Percentiles rank a stretch among this genome's conserved stretches.
Conservation (phyloP, 78 protist species). For the Dictyostelium purpureum region DNA sequence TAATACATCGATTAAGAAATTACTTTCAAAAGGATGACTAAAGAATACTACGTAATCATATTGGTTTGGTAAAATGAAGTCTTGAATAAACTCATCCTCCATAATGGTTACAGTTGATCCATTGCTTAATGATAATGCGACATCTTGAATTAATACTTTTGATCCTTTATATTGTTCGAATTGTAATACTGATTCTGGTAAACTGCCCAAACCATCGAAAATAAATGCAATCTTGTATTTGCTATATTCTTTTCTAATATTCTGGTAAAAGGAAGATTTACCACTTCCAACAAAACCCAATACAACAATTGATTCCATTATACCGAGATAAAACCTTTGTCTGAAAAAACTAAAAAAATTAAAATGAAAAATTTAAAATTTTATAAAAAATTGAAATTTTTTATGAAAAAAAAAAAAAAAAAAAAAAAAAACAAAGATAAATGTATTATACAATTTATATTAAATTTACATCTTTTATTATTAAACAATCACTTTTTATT, state of each 20-base stretch:
- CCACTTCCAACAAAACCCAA: slow-evolving; percentile 23
- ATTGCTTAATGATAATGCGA: not conserved
- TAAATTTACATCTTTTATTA: no score
- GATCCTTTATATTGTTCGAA: not conserved
- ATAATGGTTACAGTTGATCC: not conserved
- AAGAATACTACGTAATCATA: slow-evolving; percentile 22
- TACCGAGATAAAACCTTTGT: no score
- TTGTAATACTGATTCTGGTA: slow-evolving; percentile 42
- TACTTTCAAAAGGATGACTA: slow-evolving; percentile 30
- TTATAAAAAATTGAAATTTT: no score
- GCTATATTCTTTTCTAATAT: not conserved
- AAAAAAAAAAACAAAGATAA: no score
- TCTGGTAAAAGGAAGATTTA: slow-evolving; percentile 33
- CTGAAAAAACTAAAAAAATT: no score
- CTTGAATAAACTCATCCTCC: not conserved
- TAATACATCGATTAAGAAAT: slow-evolving; percentile 17
- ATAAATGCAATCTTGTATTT: not conserved
- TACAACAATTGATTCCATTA: slow-evolving; percentile 33
- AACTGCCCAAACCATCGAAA: slow-evolving; percentile 13
- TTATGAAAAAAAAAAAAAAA: no score
- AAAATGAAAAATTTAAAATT: no score
- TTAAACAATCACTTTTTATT: no score
- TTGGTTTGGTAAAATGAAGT: not conserved
- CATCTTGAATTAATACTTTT: not conserved
- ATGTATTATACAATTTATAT: no score